A percentile compares a stretch with the other conserved stretches of the same genome.
phyloP scores from a whole-genome alignment of 805 yeast genomes.

The Lipomyces starkeyi region DNA sequence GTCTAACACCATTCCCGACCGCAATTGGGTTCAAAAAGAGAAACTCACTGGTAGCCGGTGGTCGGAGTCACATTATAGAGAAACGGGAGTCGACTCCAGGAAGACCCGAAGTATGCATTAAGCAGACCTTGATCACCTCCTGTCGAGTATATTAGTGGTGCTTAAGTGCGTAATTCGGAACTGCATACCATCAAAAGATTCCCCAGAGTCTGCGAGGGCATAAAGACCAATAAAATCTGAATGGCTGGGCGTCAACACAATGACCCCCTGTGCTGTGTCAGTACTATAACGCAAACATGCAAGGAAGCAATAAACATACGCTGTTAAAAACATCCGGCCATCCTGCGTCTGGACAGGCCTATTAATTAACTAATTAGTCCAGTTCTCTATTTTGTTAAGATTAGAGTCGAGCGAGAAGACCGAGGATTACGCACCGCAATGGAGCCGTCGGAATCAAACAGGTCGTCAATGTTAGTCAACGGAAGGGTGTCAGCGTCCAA shows the following conservation, averaged over 20 bases:
- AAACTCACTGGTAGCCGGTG: conserved; percentile 64
- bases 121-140: conserved; percentile 86
- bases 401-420: neutral
- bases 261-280: conserved; percentile 52
- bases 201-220: conserved; percentile 42
- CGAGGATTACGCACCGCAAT: conserved; percentile 42
- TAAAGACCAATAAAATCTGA: conserved; percentile 53
- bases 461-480: conserved; percentile 43
- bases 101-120: conserved; percentile 66
- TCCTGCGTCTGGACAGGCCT: conserved; percentile 81
- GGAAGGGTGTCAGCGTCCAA: conserved; percentile 64
- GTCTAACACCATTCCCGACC: neutral
- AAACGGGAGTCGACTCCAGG: conserved; percentile 80
- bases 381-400: too few relatives aligned
- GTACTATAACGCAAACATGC: neutral
- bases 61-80: conserved; percentile 79
- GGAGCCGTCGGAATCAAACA: conserved; percentile 40
- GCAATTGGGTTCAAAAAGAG: neutral
- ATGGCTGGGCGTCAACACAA: conserved; percentile 61
- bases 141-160: conserved; percentile 12
- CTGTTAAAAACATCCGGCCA: conserved; percentile 92
- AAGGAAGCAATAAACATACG: conserved; percentile 44
- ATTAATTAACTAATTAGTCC: conserved; percentile 1
- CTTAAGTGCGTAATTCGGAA: neutral
- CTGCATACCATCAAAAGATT: conserved; percentile 67